These are phyloP conservation scores for Pseudozyma pruni DNA, from an alignment of 1,284 basidiomycete species.

Conservation along the genomic window DNA sequence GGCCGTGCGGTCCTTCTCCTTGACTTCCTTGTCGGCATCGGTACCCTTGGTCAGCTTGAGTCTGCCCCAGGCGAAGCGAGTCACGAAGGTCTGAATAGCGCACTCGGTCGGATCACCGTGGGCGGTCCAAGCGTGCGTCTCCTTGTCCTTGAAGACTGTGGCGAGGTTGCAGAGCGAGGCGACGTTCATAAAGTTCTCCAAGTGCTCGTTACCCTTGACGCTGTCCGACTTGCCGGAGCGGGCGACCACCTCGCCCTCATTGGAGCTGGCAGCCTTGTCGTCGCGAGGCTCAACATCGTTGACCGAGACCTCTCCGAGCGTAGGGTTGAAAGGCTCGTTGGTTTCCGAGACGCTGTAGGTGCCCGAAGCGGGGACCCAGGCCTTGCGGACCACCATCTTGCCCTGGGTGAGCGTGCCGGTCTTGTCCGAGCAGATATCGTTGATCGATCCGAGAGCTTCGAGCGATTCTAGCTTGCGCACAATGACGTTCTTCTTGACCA, in stretches of 20 bases:
- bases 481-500: slow-evolving; percentile 73
- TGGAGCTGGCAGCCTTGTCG: slow-evolving; percentile 7
- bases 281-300: slow-evolving; percentile 57
- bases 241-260: slow-evolving; percentile 69
- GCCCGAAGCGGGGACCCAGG: slow-evolving; percentile 64
- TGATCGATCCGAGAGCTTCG: slow-evolving; percentile 65
- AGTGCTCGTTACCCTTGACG: slow-evolving; percentile 43
- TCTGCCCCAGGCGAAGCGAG: slow-evolving; percentile 67
- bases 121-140: slow-evolving; percentile 72
- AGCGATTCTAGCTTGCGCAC: slow-evolving; percentile 70
- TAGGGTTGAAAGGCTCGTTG: slow-evolving; percentile 66
- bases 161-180: slow-evolving; percentile 67
- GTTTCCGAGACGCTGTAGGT: slow-evolving; percentile 61
- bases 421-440: slow-evolving; percentile 67
- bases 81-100: slow-evolving; percentile 76
- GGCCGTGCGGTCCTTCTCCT: slow-evolving; percentile 31
- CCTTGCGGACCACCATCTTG: slow-evolving; percentile 65
- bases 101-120: slow-evolving; percentile 77
- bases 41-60: slow-evolving; percentile 51
- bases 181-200: slow-evolving; percentile 61
- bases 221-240: slow-evolving; percentile 53
- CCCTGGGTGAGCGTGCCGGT: slow-evolving; percentile 67
- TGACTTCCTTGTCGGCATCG: slow-evolving; percentile 45
- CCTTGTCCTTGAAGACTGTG: slow-evolving; percentile 65
- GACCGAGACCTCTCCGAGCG: slow-evolving; percentile 68